Conservation (phyloP, 176 grass and related monocot species). For the Panicum miliaceum region DNA sequence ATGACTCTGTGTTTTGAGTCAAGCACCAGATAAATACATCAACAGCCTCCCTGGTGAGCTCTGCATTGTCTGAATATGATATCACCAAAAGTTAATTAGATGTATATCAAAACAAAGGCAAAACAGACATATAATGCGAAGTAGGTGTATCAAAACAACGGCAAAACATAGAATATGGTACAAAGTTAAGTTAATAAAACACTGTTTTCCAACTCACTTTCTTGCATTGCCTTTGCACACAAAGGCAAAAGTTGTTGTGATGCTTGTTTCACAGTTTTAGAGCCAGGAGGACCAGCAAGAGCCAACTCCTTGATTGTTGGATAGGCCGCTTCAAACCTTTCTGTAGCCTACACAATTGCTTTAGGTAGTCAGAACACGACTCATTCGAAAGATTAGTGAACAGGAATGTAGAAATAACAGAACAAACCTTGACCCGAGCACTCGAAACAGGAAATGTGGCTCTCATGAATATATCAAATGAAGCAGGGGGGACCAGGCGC, state of each 20-base stretch:
- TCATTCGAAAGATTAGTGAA: neutral
- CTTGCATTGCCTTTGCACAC: constrained; percentile 79
- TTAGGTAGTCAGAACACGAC: constrained; percentile 12
- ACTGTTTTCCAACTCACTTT: constrained; percentile 64
- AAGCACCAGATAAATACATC: constrained; percentile 92
- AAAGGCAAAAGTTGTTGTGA: constrained; percentile 80
- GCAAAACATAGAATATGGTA: neutral
- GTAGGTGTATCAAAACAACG: neutral
- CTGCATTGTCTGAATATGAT: constrained; percentile 73
- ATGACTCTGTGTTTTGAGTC: constrained; percentile 75
- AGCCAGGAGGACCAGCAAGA: constrained; percentile 74
- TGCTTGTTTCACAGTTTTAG: constrained; percentile 95
- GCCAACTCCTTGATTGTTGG: constrained; percentile 86
- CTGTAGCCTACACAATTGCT: constrained; percentile 73
- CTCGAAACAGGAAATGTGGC: constrained; percentile 63
- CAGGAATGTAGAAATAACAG: neutral
- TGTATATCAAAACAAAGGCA: neutral
- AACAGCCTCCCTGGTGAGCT: constrained; percentile 70
- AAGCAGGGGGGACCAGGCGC: constrained; percentile 69
- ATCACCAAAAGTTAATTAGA: constrained; percentile 12
- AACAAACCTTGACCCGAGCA: constrained; percentile 72
- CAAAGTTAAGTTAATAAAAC: neutral
- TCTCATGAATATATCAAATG: constrained; percentile 82
- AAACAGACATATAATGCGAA: constrained; percentile 14
- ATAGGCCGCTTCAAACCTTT: constrained; percentile 88